Evolutionary conservation across 192 early-diverging fungal genomes (phyloP), one percentile per base, ranked within the genome.

Genomic region (Pilaira anomala): DNA sequence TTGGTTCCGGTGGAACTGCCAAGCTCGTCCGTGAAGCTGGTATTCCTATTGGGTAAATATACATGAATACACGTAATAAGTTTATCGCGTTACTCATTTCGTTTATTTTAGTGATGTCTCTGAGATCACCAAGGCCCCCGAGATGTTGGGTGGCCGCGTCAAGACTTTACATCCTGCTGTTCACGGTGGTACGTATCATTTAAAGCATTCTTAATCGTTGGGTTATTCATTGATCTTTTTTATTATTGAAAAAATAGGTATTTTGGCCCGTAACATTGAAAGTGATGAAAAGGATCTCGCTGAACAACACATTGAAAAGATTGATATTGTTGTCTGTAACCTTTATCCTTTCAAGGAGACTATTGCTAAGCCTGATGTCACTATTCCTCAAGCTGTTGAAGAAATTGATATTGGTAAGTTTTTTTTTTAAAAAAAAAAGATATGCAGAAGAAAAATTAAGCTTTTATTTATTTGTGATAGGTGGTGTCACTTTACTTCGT

Each of bases 161-260:
- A 98, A 98, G 87, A 98, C 97, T 30, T 87, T 98, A 40, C 97
- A 98, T 71, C 97, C 97, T 26, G 95, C 93, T 50, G 94, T 98
- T 59, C 97, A 98, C 73, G 97, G 97, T 66, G 97, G 91, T 73
- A 46, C 50, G 51, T 53, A 9, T 46, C 25, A 60, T n/a, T 57
- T 51, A 22, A 11, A n/a, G n/a, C n/a, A n/a, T n/a, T 26, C 24
- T 67, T 25, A 65, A 30, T 40, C 36, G 42, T 52, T 77, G n/a
- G n/a, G n/a, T n/a, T n/a, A n/a, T n/a, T n/a, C n/a, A n/a, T n/a
- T 29, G 28, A 28, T 29, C 25, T 16, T 26, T 12, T 29, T 52
- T 24, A 29, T 2, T 52, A 12, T 21, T 52, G 59, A 28, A 28
- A 44, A 21, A 24, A 44, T n/a, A 83, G 80, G 87, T 25, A 98